phyloP scores from a whole-genome alignment of 176 grass and related monocot species.

The Pharus latifolius region DNA sequence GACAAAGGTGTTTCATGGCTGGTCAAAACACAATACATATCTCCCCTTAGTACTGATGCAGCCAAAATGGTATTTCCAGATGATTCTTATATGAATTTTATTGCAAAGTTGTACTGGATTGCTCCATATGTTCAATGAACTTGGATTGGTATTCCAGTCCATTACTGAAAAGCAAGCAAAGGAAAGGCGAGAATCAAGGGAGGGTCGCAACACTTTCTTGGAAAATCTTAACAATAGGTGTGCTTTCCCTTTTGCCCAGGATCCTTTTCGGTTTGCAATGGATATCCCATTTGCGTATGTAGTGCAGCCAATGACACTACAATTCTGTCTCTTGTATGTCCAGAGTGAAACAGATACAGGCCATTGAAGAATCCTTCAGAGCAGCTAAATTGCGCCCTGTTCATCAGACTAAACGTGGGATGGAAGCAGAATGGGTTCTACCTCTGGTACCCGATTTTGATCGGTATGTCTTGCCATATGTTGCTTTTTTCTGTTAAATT shows the following conservation, averaged over 20 bases:
- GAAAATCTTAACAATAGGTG: constrained; percentile 89
- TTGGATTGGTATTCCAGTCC: constrained; percentile 39
- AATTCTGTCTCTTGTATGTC: constrained; percentile 10
- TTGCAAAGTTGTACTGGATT: constrained; percentile 12
- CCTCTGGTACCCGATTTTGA: constrained; percentile 92
- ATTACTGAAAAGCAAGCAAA: constrained; percentile 98
- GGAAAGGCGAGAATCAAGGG: constrained; percentile 83
- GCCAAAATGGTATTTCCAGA: constrained; percentile 59
- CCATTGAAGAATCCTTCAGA: constrained; percentile 88
- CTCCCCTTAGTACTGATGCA: constrained; percentile 77
- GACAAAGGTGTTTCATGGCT: constrained; percentile 98
- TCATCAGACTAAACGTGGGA: constrained; percentile 81
- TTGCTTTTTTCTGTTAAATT: background rate
- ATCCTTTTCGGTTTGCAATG: constrained; percentile 10
- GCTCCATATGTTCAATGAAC: constrained; percentile 3
- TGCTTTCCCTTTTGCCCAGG: background rate
- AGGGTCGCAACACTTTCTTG: constrained; percentile 63
- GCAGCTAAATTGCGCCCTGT: constrained; percentile 77
- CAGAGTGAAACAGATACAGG: constrained; percentile 93
- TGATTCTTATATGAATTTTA: constrained; percentile 18
- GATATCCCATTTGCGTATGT: constrained; percentile 1
- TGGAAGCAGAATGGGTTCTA: constrained; percentile 62
- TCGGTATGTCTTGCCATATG: constrained; percentile 33
- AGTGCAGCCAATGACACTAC: constrained; percentile 18
- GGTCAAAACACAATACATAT: constrained; percentile 99